These are phyloP conservation scores for Kwoniella dejecticola DNA, from an alignment of 768 basidiomycete genomes.

Conservation along the genomic window DNA sequence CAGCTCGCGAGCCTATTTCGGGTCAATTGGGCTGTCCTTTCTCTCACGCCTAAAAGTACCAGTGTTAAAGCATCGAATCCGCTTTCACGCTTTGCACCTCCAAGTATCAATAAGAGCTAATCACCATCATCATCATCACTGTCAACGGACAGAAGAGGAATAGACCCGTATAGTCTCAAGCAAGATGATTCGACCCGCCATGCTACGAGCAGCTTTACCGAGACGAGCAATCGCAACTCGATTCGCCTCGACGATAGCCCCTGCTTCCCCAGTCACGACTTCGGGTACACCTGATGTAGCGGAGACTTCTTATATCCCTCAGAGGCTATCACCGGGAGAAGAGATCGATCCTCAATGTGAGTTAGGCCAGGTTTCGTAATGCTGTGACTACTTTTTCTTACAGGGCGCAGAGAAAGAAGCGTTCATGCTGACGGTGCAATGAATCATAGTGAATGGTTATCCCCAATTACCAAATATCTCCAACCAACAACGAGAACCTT, in stretches of 20 bases:
- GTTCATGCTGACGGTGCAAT: no score
- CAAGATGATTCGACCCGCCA: slow-evolving; percentile 19
- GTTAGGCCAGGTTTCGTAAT: slow-evolving; percentile 24
- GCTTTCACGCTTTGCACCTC: slow-evolving; percentile 10
- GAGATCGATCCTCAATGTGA: slow-evolving; percentile 54
- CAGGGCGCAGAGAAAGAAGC: no score
- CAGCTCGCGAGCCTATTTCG: background rate
- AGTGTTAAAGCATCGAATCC: slow-evolving; percentile 8
- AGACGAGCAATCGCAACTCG: slow-evolving; percentile 7
- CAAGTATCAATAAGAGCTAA: background rate
- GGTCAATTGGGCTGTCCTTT: background rate
- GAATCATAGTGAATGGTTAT: slow-evolving; percentile 53
- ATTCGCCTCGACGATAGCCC: slow-evolving; percentile 14
- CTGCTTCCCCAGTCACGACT: slow-evolving; percentile 29
- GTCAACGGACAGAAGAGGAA: background rate
- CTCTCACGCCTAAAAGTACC: background rate
- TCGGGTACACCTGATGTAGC: slow-evolving; percentile 28
- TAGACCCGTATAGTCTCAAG: background rate
- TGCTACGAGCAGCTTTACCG: slow-evolving; percentile 16
- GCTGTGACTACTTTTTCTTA: no score
- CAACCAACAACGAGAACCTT: slow-evolving; percentile 51
- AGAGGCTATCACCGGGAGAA: slow-evolving; percentile 34
- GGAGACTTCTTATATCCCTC: slow-evolving; percentile 18
- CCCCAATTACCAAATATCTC: slow-evolving; percentile 55
- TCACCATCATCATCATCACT: background rate